Base-by-base conservation (phyloP, 2,329 filamentous ascomycete genomes). In the Epichloe glyceriae region DNA sequence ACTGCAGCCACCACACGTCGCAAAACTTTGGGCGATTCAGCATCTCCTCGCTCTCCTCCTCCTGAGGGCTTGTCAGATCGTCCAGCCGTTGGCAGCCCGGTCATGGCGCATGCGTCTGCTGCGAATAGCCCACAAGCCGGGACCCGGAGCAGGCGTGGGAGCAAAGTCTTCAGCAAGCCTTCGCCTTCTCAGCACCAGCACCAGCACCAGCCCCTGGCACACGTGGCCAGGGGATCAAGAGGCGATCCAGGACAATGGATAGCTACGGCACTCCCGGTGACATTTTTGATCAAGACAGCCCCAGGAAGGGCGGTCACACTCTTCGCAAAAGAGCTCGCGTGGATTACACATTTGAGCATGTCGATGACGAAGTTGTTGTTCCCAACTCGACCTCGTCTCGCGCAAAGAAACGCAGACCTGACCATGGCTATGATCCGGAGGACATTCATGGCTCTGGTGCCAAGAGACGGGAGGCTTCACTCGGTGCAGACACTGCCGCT, bases 261-360 rank as follows among this genome's bases (percentile, higher is more conserved):
- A 65, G 58, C 53, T 64, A 58, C 48, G 56, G 54, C 50, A 60
- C 66, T 34, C 60, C 58, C 43, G 59, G 63, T 50, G 69, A 64
- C 14, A 68, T 70, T n/a, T 72, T 73, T 43, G 74, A 76, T 20
- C 66, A 69, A 38, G 67, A 72, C 55, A 72, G 70, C 52, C 78
- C 72, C 49, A 72, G 68, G 50, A 81, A 80, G 61, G 77, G 78
- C 49, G 76, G 78, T 46, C 78, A 80, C 63, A 78, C 76, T 35
- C 70, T 81, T 33, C 71, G 78, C 55, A 78, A 75, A 62, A 71
- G 77, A 49, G 67, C 73, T 48, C 75, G 75, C 52, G 70, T 80
- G 55, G 76, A 80, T 62, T 80, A 80, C 67, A 75, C 73, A 35
- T 68, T 72, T 58, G 72, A 74, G 57, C 74, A 77, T 56, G 70